phyloP scores from a whole-genome alignment of 495 filamentous ascomycete genomes.

The Wilcoxina mikolae region DNA sequence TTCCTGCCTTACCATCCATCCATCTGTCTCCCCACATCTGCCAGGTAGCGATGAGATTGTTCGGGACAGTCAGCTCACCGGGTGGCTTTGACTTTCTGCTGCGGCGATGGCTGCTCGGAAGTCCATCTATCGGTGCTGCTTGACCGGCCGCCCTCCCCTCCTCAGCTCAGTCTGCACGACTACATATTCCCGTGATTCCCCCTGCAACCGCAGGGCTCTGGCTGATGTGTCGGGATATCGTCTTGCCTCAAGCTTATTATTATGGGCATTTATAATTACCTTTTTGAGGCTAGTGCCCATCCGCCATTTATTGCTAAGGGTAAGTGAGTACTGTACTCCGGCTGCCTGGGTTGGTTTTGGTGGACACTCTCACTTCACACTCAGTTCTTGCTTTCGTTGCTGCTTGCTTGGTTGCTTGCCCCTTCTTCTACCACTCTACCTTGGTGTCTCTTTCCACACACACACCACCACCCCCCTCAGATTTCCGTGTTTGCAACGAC shows the following conservation, averaged over 20 bases:
- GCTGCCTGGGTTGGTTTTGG: constrained; percentile 2
- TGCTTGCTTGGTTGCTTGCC: constrained; percentile 1
- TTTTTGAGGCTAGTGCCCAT: background rate
- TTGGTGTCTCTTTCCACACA: background rate
- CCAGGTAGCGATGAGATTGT: too few relatives aligned
- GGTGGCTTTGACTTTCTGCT: too few relatives aligned
- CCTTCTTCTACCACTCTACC: background rate
- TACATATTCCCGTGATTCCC: background rate
- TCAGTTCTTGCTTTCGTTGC: background rate
- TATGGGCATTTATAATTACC: constrained; percentile 1
- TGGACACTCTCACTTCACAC: background rate
- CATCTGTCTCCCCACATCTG: too few relatives aligned
- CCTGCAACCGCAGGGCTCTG: constrained; percentile 3
- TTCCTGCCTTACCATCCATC: background rate
- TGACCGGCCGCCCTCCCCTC: too few relatives aligned
- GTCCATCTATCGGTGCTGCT: background rate
- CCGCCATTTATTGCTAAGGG: constrained; percentile 4
- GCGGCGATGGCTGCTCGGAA: background rate
- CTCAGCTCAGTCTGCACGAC: too few relatives aligned
- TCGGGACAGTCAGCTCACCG: too few relatives aligned
- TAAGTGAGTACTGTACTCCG: background rate
- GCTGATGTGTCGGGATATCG: constrained; percentile 1
- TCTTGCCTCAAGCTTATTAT: background rate
- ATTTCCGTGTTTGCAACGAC: background rate
- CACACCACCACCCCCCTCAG: background rate